Evolutionary conservation across 73 alveolate species (phyloP).

Genomic region (Durusdinium trenchii): DNA sequence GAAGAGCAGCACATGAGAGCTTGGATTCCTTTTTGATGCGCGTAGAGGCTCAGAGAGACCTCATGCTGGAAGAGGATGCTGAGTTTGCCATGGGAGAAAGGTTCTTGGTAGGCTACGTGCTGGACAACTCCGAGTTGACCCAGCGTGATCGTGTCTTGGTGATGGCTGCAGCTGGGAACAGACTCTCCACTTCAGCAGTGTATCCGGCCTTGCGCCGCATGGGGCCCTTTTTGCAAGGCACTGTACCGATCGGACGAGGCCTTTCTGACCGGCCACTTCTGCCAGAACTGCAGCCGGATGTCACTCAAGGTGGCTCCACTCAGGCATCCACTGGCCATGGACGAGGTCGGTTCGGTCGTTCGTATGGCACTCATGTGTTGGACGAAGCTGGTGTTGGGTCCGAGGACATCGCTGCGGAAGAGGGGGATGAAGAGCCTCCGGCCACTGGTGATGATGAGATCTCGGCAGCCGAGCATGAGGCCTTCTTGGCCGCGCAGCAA

Average conservation of each 20-base stretch:
- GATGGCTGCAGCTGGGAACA: too few species aligned
- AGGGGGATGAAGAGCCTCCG: too few species aligned
- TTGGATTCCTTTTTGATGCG: neutral
- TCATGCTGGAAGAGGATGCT: neutral
- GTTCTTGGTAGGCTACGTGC: too few species aligned
- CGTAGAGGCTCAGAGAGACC: neutral
- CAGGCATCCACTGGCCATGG: neutral
- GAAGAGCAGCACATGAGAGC: neutral
- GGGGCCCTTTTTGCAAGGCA: too few species aligned
- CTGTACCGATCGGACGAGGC: neutral
- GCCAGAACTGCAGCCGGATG: neutral
- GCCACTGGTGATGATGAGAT: neutral
- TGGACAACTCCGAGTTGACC: too few species aligned
- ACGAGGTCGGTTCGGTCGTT: neutral
- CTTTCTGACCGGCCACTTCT: neutral
- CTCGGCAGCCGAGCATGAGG: neutral
- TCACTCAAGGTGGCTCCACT: neutral
- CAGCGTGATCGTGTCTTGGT: too few species aligned
- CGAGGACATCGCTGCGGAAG: too few species aligned
- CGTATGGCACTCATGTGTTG: neutral
- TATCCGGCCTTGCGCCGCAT: too few species aligned
- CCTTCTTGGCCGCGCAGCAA: neutral
- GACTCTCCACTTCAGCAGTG: too few species aligned
- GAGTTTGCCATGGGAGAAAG: too few species aligned
- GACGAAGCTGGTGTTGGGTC: neutral